Evolutionary conservation across 1,284 basidiomycete genomes (phyloP).

Genomic region (Trichosporon sp.): DNA sequence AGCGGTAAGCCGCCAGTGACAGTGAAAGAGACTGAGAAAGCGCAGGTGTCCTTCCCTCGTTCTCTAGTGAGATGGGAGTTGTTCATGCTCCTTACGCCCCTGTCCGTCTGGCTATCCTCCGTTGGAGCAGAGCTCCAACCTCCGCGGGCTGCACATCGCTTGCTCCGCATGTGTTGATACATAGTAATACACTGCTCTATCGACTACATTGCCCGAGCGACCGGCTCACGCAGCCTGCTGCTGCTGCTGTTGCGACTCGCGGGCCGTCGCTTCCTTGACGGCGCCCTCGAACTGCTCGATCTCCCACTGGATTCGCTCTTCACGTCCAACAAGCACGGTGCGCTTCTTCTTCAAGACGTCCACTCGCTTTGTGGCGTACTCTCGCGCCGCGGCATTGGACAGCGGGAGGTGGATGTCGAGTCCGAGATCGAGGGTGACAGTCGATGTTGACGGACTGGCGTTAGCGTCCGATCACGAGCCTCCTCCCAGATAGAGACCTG

Average conservation of each 20-base stretch:
- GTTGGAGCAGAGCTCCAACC: too few species aligned
- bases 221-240: background rate
- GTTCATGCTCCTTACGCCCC: too few species aligned
- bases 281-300: constrained; percentile 27
- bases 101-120: too few species aligned
- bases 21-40: too few species aligned
- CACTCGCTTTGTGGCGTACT: constrained; percentile 23
- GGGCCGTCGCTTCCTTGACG: constrained; percentile 2
- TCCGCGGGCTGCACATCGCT: too few species aligned
- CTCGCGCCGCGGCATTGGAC: constrained; percentile 18
- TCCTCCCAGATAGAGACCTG: background rate
- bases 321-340: constrained; percentile 19
- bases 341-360: constrained; percentile 26
- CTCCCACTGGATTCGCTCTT: constrained; percentile 35
- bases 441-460: constrained; percentile 23
- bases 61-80: too few species aligned
- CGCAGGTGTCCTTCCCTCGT: too few species aligned
- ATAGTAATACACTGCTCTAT: background rate
- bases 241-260: background rate
- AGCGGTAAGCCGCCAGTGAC: too few species aligned
- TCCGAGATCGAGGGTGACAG: constrained; percentile 35
- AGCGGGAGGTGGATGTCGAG: constrained; percentile 37
- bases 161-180: background rate
- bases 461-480: background rate
- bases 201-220: background rate